A percentile compares a stretch with the other conserved stretches of the same genome.
phyloP scores from a whole-genome alignment of 140 eudicot species.

The Senecio squalidus region DNA sequence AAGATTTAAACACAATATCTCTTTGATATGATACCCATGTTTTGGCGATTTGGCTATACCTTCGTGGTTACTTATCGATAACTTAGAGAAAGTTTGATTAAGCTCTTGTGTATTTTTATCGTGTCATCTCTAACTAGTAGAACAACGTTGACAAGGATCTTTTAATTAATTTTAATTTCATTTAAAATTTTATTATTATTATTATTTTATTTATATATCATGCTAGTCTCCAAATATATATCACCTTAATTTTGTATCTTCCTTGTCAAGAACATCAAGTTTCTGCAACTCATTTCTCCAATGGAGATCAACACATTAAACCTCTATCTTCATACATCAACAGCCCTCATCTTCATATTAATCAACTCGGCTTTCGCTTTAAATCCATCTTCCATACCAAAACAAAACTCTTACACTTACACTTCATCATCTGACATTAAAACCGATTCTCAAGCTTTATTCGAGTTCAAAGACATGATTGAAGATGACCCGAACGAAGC shows the following conservation, averaged over 20 bases:
- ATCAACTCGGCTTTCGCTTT: constrained; percentile 21
- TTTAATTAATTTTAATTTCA: neutral
- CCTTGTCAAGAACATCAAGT: constrained; percentile 23
- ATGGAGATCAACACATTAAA: constrained; percentile 27
- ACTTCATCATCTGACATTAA: constrained; percentile 30
- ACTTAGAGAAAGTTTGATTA: too few relatives aligned
- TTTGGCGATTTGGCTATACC: too few relatives aligned
- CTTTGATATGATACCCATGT: too few relatives aligned
- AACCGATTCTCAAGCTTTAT: constrained; percentile 65
- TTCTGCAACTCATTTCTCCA: constrained; percentile 23
- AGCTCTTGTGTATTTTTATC: too few relatives aligned
- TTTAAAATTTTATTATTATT: neutral
- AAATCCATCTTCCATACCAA: constrained; percentile 16
- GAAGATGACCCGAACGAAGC: constrained; percentile 56
- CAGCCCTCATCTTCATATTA: constrained; percentile 20
- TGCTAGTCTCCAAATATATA: too few relatives aligned
- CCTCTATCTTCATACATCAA: constrained; percentile 22
- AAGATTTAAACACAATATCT: too few relatives aligned
- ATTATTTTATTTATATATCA: neutral
- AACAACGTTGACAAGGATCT: neutral
- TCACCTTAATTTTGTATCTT: constrained; percentile 20
- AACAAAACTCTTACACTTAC: constrained; percentile 25
- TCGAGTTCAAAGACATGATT: constrained; percentile 68
- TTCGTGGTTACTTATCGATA: too few relatives aligned
- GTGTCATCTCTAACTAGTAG: neutral